Conservation (phyloP, 2,329 filamentous ascomycete genomes). For the Acephala macrosclerotiorum region DNA sequence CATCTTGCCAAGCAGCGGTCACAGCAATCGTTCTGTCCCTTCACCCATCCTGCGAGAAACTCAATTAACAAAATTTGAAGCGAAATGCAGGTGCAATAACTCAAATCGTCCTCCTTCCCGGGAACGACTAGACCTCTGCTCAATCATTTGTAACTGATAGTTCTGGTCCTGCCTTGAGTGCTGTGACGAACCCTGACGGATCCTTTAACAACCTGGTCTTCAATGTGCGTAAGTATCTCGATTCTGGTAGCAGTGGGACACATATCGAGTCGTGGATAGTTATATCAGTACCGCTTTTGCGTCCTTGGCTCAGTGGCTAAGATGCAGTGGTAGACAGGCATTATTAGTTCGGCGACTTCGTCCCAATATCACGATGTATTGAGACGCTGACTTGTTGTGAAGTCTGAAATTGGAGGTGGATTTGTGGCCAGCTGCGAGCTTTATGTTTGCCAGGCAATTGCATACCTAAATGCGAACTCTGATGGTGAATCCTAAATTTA, state of each 20-base stretch:
- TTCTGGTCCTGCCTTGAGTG: slow-evolving; percentile 57
- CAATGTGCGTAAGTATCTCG: slow-evolving; percentile 68
- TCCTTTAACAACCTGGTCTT: slow-evolving; percentile 59
- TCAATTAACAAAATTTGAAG: background rate
- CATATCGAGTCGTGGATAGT: slow-evolving; percentile 57
- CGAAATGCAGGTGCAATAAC: slow-evolving; percentile 63
- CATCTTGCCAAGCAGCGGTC: slow-evolving; percentile 66
- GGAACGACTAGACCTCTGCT: slow-evolving; percentile 63
- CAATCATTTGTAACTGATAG: slow-evolving; percentile 56
- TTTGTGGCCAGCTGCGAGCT: slow-evolving; percentile 30
- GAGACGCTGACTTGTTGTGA: background rate
- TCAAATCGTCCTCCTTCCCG: slow-evolving; percentile 72
- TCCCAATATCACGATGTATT: background rate
- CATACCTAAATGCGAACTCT: slow-evolving; percentile 39
- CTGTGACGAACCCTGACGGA: slow-evolving; percentile 65
- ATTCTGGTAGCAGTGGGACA: slow-evolving; percentile 63
- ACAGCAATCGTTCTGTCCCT: slow-evolving; percentile 58
- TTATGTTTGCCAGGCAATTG: slow-evolving; percentile 35
- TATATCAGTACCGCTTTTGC: slow-evolving; percentile 56
- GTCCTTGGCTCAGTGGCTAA: slow-evolving; percentile 54
- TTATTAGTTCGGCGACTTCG: slow-evolving; percentile 45
- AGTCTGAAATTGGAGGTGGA: slow-evolving; percentile 55
- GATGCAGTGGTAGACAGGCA: slow-evolving; percentile 55
- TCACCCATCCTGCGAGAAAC: background rate
- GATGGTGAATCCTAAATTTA: slow-evolving; percentile 34